Percentiles rank a stretch among this genome's conserved stretches.
Evolutionary conservation across 164 flowering plant species (phyloP).

Genomic region (Magnolia sinica): DNA sequence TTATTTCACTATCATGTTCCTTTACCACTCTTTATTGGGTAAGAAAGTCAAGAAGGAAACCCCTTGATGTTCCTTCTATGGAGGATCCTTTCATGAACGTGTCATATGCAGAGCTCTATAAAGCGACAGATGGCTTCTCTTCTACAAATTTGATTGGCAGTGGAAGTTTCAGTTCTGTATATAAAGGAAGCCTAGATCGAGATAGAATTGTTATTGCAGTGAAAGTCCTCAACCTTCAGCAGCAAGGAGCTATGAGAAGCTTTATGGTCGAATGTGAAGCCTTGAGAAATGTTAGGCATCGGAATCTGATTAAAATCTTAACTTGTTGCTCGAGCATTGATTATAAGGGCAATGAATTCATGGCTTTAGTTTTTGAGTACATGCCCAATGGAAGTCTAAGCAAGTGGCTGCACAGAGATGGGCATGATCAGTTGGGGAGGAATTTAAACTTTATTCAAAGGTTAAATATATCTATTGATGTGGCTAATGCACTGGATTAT

Average conservation of each 20-base stretch:
- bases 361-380: conserved; percentile 8
- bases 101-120: conserved; percentile 3
- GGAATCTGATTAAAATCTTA: conserved; percentile 6
- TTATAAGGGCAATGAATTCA: neutral
- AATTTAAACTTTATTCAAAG: conserved; percentile 5
- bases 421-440: neutral
- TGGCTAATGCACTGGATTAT: neutral
- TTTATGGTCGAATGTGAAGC: conserved; percentile 14
- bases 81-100: neutral
- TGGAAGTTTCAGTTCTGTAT: conserved; percentile 1
- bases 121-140: neutral
- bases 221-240: conserved; percentile 11
- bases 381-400: conserved; percentile 10
- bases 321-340: neutral
- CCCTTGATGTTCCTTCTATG: neutral
- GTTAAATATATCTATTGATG: neutral
- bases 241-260: conserved; percentile 7
- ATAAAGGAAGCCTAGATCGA: neutral
- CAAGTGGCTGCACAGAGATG: neutral
- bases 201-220: neutral
- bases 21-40: neutral
- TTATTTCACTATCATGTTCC: neutral
- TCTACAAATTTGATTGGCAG: neutral
- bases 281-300: conserved; percentile 2
- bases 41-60: neutral